A percentile compares a stretch with the other conserved stretches of the same genome.
These are phyloP conservation scores for Venturia asperata DNA, from an alignment of 2,329 filamentous ascomycete genomes.

Conservation along the genomic window DNA sequence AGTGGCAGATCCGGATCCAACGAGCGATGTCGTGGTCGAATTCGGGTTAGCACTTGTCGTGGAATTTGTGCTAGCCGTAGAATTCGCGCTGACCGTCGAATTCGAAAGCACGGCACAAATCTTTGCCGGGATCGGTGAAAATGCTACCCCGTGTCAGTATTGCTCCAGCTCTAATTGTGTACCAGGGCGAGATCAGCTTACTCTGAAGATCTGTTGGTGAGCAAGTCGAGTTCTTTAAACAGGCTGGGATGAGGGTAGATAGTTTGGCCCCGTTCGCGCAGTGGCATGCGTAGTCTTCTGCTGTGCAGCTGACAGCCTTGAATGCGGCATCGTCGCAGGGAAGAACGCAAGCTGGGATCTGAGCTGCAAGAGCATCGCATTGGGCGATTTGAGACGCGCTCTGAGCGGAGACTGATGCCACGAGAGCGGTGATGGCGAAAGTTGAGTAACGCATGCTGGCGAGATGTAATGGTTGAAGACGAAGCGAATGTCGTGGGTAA, in stretches of 20 bases:
- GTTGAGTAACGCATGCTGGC: background rate
- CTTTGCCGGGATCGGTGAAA: constrained; percentile 1
- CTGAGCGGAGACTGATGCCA: constrained; percentile 6
- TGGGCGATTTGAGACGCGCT: constrained; percentile 9
- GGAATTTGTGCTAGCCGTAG: background rate
- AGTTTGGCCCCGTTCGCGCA: constrained; percentile 1
- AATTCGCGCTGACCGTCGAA: background rate
- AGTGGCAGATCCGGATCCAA: background rate
- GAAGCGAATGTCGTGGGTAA: background rate
- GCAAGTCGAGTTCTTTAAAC: constrained; percentile 8
- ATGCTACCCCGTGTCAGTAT: background rate
- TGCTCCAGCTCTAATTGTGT: background rate
- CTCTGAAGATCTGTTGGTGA: background rate
- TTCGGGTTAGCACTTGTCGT: background rate
- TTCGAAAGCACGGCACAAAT: constrained; percentile 7
- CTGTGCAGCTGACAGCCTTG: background rate
- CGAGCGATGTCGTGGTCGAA: background rate
- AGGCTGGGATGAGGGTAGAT: background rate
- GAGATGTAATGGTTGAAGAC: background rate
- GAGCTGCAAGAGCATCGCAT: constrained; percentile 10
- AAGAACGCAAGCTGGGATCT: constrained; percentile 10
- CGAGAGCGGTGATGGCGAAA: background rate
- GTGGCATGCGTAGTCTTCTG: constrained; percentile 9
- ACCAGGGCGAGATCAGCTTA: background rate
- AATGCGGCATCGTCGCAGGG: constrained; percentile 12